phyloP scores from a whole-genome alignment of 805 yeast genomes.

The Schwanniomyces sp. region DNA sequence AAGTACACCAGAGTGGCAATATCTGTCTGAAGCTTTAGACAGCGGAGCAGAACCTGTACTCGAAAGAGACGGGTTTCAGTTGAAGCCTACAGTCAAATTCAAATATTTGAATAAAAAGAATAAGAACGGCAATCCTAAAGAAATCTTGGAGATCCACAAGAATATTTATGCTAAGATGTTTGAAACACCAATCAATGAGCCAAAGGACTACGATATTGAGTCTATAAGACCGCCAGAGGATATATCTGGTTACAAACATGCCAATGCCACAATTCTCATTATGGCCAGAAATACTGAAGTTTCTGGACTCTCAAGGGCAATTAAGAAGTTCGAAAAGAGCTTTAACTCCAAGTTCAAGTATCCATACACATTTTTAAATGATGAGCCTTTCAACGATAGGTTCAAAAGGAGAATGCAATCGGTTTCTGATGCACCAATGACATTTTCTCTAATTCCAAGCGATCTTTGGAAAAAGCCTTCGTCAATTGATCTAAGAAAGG shows the following conservation, averaged over 20 bases:
- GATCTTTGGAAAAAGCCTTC: constrained; percentile 61
- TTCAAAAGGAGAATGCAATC: constrained; percentile 50
- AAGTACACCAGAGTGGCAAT: background rate
- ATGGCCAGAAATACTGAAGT: constrained; percentile 71
- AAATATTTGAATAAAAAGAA: constrained; percentile 26
- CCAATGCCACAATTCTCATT: constrained; percentile 74
- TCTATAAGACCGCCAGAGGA: constrained; percentile 28
- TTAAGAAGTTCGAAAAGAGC: constrained; percentile 57
- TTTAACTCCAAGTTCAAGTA: constrained; percentile 73
- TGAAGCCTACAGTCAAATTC: constrained; percentile 33
- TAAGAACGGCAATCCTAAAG: constrained; percentile 27
- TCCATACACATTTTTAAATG: constrained; percentile 81
- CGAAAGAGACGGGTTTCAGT: constrained; percentile 11
- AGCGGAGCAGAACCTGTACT: constrained; percentile 9
- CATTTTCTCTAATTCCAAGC: constrained; percentile 41
- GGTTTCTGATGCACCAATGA: constrained; percentile 29
- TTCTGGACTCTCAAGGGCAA: constrained; percentile 47
- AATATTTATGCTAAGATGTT: constrained; percentile 37
- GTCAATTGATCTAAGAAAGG: constrained; percentile 48
- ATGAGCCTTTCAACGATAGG: constrained; percentile 56
- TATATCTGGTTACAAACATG: constrained; percentile 35
- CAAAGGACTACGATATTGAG: constrained; percentile 39
- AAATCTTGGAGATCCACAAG: constrained; percentile 38
- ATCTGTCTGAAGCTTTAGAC: constrained; percentile 9
- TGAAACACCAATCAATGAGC: constrained; percentile 43